A percentile compares a stretch with the other conserved stretches of the same genome.
phyloP scores from a whole-genome alignment of 2,329 filamentous ascomycete genomes.

The Sclerotiophoma versabilis region DNA sequence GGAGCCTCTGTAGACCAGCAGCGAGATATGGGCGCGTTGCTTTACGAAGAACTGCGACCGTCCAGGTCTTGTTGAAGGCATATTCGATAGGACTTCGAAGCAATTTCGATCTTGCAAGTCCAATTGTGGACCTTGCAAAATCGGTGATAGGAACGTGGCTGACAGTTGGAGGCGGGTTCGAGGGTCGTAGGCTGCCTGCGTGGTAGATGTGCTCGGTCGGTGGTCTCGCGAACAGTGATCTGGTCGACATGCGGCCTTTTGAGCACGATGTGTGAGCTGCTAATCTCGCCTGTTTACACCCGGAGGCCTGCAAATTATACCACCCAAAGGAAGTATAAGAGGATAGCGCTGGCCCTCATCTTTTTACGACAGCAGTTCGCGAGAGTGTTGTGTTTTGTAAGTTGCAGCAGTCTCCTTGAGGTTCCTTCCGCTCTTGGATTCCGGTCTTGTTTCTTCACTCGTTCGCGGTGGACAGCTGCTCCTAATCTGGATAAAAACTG shows the following conservation, averaged over 20 bases:
- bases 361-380: background rate
- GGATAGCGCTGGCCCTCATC: background rate
- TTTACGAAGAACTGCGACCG: too few species aligned
- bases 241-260: conserved; percentile 3
- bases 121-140: too few species aligned
- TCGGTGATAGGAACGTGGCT: too few species aligned
- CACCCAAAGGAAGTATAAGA: conserved; percentile 3
- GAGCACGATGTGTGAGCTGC: conserved; percentile 1
- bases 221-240: background rate
- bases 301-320: background rate
- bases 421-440: background rate
- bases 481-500: background rate
- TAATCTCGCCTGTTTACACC: background rate
- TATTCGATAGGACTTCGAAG: too few species aligned
- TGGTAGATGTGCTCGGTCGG: background rate
- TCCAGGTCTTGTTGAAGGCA: too few species aligned
- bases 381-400: background rate
- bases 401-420: background rate
- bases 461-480: too few species aligned
- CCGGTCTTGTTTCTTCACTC: background rate
- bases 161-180: too few species aligned
- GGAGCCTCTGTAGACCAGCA: too few species aligned
- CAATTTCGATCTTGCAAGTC: too few species aligned
- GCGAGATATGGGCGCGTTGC: too few species aligned
- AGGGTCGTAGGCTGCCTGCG: background rate